Evolutionary conservation across 179 eudicot species (phyloP), one percentile per base, ranked within the genome.

Genomic region (Gypsophila paniculata): DNA sequence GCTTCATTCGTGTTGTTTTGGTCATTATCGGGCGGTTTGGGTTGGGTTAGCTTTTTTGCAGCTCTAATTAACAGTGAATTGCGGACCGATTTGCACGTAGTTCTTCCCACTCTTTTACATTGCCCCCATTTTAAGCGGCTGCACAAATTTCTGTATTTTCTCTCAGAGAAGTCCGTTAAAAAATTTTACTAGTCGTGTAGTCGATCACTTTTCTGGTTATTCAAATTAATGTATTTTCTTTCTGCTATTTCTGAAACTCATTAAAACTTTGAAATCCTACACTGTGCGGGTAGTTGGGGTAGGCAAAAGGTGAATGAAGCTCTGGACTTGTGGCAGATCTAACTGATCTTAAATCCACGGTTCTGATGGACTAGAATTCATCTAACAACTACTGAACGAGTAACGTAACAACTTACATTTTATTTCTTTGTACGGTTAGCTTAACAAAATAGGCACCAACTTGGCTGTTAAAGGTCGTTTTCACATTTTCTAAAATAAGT

Each of bases 301-400:
- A 57, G 61, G 61, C 61, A 22, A 22, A 57, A 57, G 61, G 0
- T 57, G 61, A 57, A 57, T 57, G 61, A 61, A 32, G 19, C 65
- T 14, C 42, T 26, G 42, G 21, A 32, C 14, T 61, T 61, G 65
- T 61, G 39, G 65, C 14, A 1, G 65, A 61, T 61, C 65, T 2
- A 61, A 61, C 65, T 61, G 15, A 26, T 32, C 4, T 29, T 60
- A 23, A 59, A 59, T 23, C 7, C 2, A 59, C 38, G 63, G 4
- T 9, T 21, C 63, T 57, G 6, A 21, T 55, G 34, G 62, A 4
- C 36, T 59, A 26, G n/a, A 59, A 59, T 59, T 1, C 5, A 23
- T 58, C 13, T 21, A 10, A 58, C n/a, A 14, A 23, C 25, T 58
- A 21, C n/a, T 21, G 32, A 21, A 10, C 22, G 26, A 22, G 19